Conservation (phyloP, 805 yeast genomes). For the Kluyveromyces starmeri region DNA sequence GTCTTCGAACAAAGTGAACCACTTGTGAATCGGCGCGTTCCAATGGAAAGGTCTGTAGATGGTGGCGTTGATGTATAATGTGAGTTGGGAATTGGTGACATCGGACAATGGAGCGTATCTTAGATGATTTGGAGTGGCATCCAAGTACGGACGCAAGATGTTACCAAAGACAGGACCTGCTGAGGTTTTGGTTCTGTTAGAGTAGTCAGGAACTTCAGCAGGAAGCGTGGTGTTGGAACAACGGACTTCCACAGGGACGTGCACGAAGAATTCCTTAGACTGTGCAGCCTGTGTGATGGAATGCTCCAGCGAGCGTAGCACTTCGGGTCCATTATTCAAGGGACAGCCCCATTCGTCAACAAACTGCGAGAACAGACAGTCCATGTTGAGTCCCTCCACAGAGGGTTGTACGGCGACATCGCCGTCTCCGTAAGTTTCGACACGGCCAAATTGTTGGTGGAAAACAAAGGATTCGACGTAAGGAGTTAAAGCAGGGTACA, state of each 20-base stretch:
- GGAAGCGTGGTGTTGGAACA: slow-evolving; percentile 73
- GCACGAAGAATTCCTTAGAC: slow-evolving; percentile 66
- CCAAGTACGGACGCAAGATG: slow-evolving; percentile 69
- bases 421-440: slow-evolving; percentile 53
- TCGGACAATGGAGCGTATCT: slow-evolving; percentile 41
- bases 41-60: slow-evolving; percentile 89
- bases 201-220: slow-evolving; percentile 37
- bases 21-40: slow-evolving; percentile 61
- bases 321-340: slow-evolving; percentile 63
- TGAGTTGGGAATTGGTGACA: slow-evolving; percentile 62
- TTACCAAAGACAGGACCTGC: slow-evolving; percentile 84
- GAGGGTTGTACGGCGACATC: slow-evolving; percentile 67
- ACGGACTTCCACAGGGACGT: slow-evolving; percentile 92
- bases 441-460: slow-evolving; percentile 69
- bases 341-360: slow-evolving; percentile 99
- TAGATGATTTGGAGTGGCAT: slow-evolving; percentile 58
- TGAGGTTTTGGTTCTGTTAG: slow-evolving; percentile 41
- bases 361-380: slow-evolving; percentile 86
- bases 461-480: slow-evolving; percentile 78
- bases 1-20: slow-evolving; percentile 81
- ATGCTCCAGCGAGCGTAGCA: slow-evolving; percentile 53
- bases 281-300: slow-evolving; percentile 53
- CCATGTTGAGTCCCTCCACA: slow-evolving; percentile 88
- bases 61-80: slow-evolving; percentile 85
- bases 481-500: slow-evolving; percentile 75